A percentile compares a stretch with the other conserved stretches of the same genome.
These are phyloP conservation scores for Isabelozyma heimii DNA, from an alignment of 805 yeast genomes.

Conservation along the genomic window DNA sequence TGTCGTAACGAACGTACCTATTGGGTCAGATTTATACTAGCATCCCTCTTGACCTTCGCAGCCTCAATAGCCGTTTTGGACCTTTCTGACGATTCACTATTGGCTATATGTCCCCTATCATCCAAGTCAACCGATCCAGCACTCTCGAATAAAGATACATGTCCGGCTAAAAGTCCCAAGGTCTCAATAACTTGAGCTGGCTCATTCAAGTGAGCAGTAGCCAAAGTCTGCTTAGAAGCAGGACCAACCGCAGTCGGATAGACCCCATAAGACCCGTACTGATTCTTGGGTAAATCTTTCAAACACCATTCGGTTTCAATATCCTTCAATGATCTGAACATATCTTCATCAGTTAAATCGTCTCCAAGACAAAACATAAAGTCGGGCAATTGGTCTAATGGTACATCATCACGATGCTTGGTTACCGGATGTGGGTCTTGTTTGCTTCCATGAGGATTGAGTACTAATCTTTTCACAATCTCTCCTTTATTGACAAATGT, in stretches of 20 bases:
- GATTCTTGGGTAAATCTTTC: slow-evolving; percentile 43
- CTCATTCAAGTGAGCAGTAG: slow-evolving; percentile 80
- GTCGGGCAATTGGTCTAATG: slow-evolving; percentile 61
- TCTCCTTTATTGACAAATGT: slow-evolving; percentile 94
- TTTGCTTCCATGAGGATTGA: slow-evolving; percentile 57
- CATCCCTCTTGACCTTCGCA: slow-evolving; percentile 13
- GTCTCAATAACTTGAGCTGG: slow-evolving; percentile 85
- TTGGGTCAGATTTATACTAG: neutral
- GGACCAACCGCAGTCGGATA: slow-evolving; percentile 93
- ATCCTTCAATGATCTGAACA: slow-evolving; percentile 76
- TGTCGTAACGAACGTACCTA: neutral
- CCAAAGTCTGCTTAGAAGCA: slow-evolving; percentile 80
- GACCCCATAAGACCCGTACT: slow-evolving; percentile 57
- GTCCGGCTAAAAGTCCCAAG: slow-evolving; percentile 75
- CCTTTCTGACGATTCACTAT: slow-evolving; percentile 43
- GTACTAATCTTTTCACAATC: slow-evolving; percentile 77
- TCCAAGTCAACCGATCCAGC: slow-evolving; percentile 75
- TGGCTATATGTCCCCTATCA: slow-evolving; percentile 67
- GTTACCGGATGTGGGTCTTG: slow-evolving; percentile 36
- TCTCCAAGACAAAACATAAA: slow-evolving; percentile 91
- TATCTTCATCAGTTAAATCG: slow-evolving; percentile 96
- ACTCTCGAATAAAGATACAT: slow-evolving; percentile 72
- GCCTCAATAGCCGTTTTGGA: slow-evolving; percentile 39
- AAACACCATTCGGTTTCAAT: slow-evolving; percentile 49
- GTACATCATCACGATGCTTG: slow-evolving; percentile 22